Evolutionary conservation across 2,329 filamentous ascomycete species (phyloP), one percentile per base, ranked within the genome.

Genomic region (Pseudomassariella vexata): DNA sequence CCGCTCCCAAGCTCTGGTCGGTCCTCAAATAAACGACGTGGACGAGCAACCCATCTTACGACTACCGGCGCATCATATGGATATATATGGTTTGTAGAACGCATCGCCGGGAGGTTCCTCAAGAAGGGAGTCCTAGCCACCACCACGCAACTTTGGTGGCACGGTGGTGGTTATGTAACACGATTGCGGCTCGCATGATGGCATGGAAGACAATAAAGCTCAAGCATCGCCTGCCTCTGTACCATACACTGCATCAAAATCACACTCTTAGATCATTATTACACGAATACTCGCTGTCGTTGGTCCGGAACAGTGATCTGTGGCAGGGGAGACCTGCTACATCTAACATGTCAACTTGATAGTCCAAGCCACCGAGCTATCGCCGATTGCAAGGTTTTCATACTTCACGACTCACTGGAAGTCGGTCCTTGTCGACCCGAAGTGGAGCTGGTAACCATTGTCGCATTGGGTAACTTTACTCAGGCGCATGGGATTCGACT

Each of bases 1-100:
- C 92, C 43, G 92, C 92, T 34, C 89, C 90, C 55, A 95, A 95
- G 81, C 83, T 98, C 55, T 98, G 87, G 79, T 76, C 81, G 46
- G 70, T 80, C 65, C 84, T 96, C 62, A 94, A 90, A 77, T 96
- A 94, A 76, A 68, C 31, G 31, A 36, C 34, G 24, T 35, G 28
- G 35, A 31, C 35, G 32, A 36, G 28, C 25, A 19, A 11, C 22
- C 30, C 8, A 9, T 31, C 33, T 39, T 31, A 44, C 31, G 32
- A 31, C 29, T 27, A 30, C 44, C 41, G 34, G 37, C 26, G 40
- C 26, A 35, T 15, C 28, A 33, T 36, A 38, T 38, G 28, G 28
- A 40, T 34, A 38, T 34, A 41, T 42, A 37, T 38, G 48, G 32
- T 40, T 43, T 21, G 34, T 45, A 41, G 45, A 48, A 40, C 25